Percentiles rank a stretch among this genome's conserved stretches.
Evolutionary conservation across 2,329 filamentous ascomycete genomes (phyloP).

Genomic region (Chalaropsis ovoidea): DNA sequence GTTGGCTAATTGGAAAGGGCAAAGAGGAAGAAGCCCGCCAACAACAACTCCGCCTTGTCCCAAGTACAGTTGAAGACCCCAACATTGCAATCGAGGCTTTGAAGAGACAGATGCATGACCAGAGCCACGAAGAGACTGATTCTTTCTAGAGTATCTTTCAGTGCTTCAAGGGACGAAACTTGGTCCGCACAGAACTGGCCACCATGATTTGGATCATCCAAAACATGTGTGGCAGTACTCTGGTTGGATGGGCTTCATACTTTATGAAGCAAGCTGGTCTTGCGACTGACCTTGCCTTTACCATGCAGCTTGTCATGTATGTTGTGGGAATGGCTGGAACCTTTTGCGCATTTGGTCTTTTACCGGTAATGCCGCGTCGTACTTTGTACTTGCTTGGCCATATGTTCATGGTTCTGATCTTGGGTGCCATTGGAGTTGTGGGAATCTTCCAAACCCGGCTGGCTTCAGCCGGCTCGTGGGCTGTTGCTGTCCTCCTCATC

Average conservation of each 20-base stretch:
- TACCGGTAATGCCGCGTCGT: conserved; percentile 34
- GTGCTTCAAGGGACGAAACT: conserved; percentile 37
- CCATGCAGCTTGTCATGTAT: conserved; percentile 31
- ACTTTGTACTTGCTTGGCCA: conserved; percentile 36
- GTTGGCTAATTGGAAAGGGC: conserved; percentile 38
- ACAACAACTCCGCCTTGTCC: conserved; percentile 29
- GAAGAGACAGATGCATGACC: conserved; percentile 20
- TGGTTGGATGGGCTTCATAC: conserved; percentile 34
- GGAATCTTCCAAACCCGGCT: conserved; percentile 35
- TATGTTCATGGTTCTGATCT: conserved; percentile 32
- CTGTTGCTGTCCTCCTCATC: conserved; percentile 30
- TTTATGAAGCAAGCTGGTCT: conserved; percentile 34
- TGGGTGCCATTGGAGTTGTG: conserved; percentile 35
- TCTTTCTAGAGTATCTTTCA: conserved; percentile 34
- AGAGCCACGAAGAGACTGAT: conserved; percentile 9
- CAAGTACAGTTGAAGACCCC: conserved; percentile 28
- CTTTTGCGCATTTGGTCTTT: conserved; percentile 34
- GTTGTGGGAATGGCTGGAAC: conserved; percentile 36
- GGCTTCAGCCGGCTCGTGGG: conserved; percentile 28
- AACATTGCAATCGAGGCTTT: conserved; percentile 28
- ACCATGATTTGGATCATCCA: conserved; percentile 31
- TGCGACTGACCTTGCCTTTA: conserved; percentile 28
- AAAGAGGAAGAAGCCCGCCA: conserved; percentile 29
- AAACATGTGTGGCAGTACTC: conserved; percentile 30
- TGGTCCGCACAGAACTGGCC: conserved; percentile 35